Conservation (phyloP, 2,329 filamentous ascomycete species). For the Chrysoporthe austroafricana region DNA sequence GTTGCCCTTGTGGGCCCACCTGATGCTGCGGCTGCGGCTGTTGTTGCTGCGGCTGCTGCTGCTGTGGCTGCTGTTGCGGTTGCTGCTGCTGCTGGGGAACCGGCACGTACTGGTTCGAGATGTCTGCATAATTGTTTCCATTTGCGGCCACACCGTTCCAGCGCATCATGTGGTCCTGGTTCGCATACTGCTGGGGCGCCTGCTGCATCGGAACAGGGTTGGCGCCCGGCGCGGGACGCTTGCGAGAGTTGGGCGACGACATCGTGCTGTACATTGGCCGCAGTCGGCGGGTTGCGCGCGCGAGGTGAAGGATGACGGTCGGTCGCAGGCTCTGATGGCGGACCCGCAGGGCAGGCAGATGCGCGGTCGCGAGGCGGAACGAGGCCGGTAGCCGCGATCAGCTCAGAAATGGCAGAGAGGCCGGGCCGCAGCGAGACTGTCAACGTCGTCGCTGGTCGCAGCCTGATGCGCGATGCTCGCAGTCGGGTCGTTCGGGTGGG, state of each 20-base stretch:
- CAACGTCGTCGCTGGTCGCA: background rate
- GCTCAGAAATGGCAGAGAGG: background rate
- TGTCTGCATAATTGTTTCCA: slow-evolving; percentile 43
- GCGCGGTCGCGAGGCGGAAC: background rate
- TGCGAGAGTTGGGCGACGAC: slow-evolving; percentile 60
- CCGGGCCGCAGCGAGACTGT: background rate
- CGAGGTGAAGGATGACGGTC: background rate
- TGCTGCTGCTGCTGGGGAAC: slow-evolving; percentile 41
- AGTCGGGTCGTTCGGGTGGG: slow-evolving; percentile 17
- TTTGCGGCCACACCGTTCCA: slow-evolving; percentile 48
- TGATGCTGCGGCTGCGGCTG: background rate
- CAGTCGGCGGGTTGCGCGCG: slow-evolving; percentile 8
- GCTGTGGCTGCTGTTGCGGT: slow-evolving; percentile 35
- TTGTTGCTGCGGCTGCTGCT: background rate
- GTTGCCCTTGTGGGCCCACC: slow-evolving; percentile 31
- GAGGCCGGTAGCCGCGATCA: background rate
- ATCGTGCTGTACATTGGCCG: slow-evolving; percentile 39
- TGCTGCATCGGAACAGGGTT: slow-evolving; percentile 55
- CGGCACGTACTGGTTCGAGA: slow-evolving; percentile 45
- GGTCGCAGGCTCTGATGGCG: background rate
- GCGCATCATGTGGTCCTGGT: slow-evolving; percentile 51
- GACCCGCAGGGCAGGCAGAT: background rate
- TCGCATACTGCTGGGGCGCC: slow-evolving; percentile 53
- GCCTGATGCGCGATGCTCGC: slow-evolving; percentile 1
- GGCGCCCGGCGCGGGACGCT: slow-evolving; percentile 74